phyloP scores from a whole-genome alignment of 371 early-diverging fungal species.

The Mortierella sp. region DNA sequence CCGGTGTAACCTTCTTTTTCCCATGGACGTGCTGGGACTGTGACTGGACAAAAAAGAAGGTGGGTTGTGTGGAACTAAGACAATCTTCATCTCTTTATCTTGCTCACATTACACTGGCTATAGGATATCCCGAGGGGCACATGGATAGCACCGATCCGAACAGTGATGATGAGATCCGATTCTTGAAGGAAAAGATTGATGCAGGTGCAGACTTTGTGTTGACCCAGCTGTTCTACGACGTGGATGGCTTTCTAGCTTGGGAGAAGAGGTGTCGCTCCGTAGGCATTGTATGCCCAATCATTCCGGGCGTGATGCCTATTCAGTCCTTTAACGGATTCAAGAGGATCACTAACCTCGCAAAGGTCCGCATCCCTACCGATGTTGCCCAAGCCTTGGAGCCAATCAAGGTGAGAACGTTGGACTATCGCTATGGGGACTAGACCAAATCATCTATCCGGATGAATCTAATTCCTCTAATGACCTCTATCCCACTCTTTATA shows the following conservation, averaged over 20 bases:
- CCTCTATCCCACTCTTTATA: no score
- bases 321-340: conserved; percentile 92
- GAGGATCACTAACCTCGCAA: conserved; percentile 85
- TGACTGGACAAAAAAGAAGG: no score
- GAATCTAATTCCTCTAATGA: no score
- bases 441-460: neutral
- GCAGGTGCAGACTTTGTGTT: conserved; percentile 96
- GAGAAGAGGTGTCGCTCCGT: conserved; percentile 71
- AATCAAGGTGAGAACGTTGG: conserved; percentile 68
- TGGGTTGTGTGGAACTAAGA: no score
- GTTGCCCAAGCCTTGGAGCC: conserved; percentile 78
- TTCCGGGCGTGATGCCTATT: conserved; percentile 96
- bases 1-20: neutral
- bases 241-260: conserved; percentile 82
- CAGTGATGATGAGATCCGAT: conserved; percentile 64
- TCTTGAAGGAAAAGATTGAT: conserved; percentile 87
- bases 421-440: no score
- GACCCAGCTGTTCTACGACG: conserved; percentile 94
- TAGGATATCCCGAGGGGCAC: conserved; percentile 95
- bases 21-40: neutral
- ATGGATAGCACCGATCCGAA: conserved; percentile 65
- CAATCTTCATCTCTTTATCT: neutral
- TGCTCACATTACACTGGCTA: neutral
- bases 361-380: conserved; percentile 79
- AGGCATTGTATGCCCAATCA: conserved; percentile 86